These are phyloP conservation scores for Fusarium scirpi DNA, from an alignment of 2,329 filamentous ascomycete species.

Conservation along the genomic window DNA sequence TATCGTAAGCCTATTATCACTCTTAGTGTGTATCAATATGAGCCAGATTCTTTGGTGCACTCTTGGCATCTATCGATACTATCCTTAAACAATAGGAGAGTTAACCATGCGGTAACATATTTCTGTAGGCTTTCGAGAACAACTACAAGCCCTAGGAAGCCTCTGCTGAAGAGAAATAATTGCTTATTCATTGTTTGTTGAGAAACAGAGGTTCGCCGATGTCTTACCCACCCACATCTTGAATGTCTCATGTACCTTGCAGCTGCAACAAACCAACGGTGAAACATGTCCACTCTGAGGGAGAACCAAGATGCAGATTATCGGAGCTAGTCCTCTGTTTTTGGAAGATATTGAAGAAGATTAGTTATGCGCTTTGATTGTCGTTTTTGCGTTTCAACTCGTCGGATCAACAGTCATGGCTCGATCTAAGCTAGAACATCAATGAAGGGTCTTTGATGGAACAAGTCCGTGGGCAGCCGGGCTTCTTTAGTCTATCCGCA, in stretches of 20 bases:
- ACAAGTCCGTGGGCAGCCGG: not conserved
- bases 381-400: constrained; percentile 10
- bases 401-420: not conserved
- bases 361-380: constrained; percentile 3
- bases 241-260: constrained; percentile 40
- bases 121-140: not conserved
- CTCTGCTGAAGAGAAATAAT: not conserved
- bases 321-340: constrained; percentile 1
- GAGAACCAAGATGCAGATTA: constrained; percentile 14
- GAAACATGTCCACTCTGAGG: constrained; percentile 31
- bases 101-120: not conserved
- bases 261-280: constrained; percentile 20
- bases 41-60: not conserved
- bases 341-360: not conserved
- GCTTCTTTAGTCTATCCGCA: not conserved
- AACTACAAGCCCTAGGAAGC: not conserved
- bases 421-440: not conserved
- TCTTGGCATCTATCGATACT: not conserved
- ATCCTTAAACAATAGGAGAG: not conserved
- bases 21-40: not conserved
- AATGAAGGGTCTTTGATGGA: not conserved
- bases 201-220: not conserved
- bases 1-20: not conserved
- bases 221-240: not conserved
- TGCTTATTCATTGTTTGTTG: not conserved